Evolutionary conservation across 176 grass and related monocot genomes (phyloP), one percentile per base, ranked within the genome.

Genomic region (Eragrostis nindensis): DNA sequence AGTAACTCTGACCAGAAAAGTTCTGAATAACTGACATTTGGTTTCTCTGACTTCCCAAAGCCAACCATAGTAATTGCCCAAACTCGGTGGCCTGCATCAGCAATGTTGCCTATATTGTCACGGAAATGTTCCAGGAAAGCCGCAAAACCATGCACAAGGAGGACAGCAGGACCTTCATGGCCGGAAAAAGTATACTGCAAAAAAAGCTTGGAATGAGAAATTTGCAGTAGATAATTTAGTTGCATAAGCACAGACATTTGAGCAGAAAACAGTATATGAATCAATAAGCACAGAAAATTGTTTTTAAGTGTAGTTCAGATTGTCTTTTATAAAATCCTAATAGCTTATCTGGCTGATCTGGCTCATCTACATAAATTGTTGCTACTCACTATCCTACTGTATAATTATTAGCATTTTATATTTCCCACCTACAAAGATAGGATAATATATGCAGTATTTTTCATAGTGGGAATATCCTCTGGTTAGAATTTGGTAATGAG

Each of bases 81-180:
- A 81, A 98, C 92, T 69, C 84, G 88, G 74, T 83, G 65, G n/a
- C 95, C 95, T 24, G 18, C 42, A 74, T 93, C 86, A 87, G 92
- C 88, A 79, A 95, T 78, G 25, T 46, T 74, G 40, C 78, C 70
- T 83, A 95, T 88, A 83, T 98, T 98, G 56, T 86, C 95, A 86
- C 95, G 90, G 38, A 90, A 98, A 73, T 98, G 95, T 67, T 95
- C 80, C 79, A 98, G 65, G 82, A 87, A 98, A 89, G 95, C 95
- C 89, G 92, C 92, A 87, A 98, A 98, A 17, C 95, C 95, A 79
- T 95, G 95, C 68, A 98, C 90, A 71, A 98, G 80, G 85, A 98
- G 92, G 76, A 91, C 91, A 62, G 84, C 84, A 86, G 88, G 92
- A 64, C 92, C 92, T 73, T 91, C 78, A 50, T 87, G 27, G 1